phyloP scores from a whole-genome alignment of 176 grass and related monocot species.

The Dendrocalamus sinicus region DNA sequence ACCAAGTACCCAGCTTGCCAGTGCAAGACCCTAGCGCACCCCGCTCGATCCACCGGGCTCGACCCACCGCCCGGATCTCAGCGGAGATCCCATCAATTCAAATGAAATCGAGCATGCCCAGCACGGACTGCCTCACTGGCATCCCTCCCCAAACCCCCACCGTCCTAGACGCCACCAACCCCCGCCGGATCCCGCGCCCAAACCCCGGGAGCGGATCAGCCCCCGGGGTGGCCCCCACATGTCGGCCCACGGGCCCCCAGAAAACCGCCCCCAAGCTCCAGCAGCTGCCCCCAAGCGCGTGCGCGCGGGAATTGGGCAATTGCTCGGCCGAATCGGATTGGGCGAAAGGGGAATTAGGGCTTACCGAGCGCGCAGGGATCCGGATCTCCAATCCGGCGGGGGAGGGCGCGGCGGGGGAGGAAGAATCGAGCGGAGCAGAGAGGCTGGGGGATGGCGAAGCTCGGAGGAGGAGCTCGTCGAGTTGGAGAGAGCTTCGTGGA shows the following conservation, averaged over 20 bases:
- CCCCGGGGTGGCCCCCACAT: conserved; percentile 17
- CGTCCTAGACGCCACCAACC: not conserved
- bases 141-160: not conserved
- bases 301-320: not conserved
- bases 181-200: conserved; percentile 34
- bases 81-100: conserved; percentile 49
- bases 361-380: conserved; percentile 28
- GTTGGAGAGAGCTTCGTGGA: conserved; percentile 35
- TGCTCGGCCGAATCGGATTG: conserved; percentile 29
- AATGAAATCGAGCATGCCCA: not conserved
- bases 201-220: conserved; percentile 32
- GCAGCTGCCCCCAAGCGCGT: not conserved
- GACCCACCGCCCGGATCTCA: conserved; percentile 39
- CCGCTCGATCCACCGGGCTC: conserved; percentile 18
- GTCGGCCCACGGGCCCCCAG: not conserved
- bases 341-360: conserved; percentile 37
- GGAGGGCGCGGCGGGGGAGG: not conserved
- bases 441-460: not conserved
- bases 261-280: conserved; percentile 8
- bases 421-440: not conserved
- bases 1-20: conserved; percentile 22
- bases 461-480: conserved; percentile 31
- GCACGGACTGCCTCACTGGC: not conserved
- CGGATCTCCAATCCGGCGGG: conserved; percentile 42
- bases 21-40: not conserved